Conservation (phyloP, 2,329 filamentous ascomycete genomes). For the Cladosporium velox region DNA sequence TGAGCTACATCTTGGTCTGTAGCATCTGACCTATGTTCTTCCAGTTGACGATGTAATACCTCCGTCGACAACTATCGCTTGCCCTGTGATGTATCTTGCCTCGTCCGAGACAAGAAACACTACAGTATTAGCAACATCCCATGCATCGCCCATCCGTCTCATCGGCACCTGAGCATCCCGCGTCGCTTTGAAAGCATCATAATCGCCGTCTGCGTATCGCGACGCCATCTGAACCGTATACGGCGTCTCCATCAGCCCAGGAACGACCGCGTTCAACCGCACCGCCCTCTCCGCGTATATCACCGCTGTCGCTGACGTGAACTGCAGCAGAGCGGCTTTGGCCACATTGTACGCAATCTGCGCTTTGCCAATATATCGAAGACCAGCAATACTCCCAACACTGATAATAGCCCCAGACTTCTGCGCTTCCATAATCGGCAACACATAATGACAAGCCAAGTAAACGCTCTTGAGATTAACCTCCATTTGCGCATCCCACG, state of each 20-base stretch:
- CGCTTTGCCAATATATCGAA: conserved; percentile 55
- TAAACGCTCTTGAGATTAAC: conserved; percentile 61
- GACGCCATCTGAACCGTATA: conserved; percentile 50
- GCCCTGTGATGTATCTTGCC: conserved; percentile 62
- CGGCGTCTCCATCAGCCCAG: conserved; percentile 59
- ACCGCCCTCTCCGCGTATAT: conserved; percentile 52
- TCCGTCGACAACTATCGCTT: conserved; percentile 46
- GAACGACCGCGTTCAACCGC: conserved; percentile 57
- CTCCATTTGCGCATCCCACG: conserved; percentile 57
- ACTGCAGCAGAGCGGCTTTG: conserved; percentile 76
- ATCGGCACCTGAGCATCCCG: conserved; percentile 60
- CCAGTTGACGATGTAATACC: conserved; percentile 24
- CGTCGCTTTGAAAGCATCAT: conserved; percentile 53
- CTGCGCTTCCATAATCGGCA: conserved; percentile 59
- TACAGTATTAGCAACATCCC: conserved; percentile 60
- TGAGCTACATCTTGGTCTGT: neutral
- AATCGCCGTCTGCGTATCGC: conserved; percentile 48
- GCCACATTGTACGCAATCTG: conserved; percentile 65
- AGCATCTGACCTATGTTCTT: neutral
- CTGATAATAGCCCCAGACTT: conserved; percentile 44
- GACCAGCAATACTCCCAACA: conserved; percentile 47
- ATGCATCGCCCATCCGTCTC: conserved; percentile 60
- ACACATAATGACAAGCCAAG: conserved; percentile 53
- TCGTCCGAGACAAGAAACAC: conserved; percentile 61
- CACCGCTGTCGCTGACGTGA: conserved; percentile 74